A percentile compares a stretch with the other conserved stretches of the same genome.
Conservation (phyloP, 2,329 filamentous ascomycete genomes). For the Chaetomiaceae sp. region DNA sequence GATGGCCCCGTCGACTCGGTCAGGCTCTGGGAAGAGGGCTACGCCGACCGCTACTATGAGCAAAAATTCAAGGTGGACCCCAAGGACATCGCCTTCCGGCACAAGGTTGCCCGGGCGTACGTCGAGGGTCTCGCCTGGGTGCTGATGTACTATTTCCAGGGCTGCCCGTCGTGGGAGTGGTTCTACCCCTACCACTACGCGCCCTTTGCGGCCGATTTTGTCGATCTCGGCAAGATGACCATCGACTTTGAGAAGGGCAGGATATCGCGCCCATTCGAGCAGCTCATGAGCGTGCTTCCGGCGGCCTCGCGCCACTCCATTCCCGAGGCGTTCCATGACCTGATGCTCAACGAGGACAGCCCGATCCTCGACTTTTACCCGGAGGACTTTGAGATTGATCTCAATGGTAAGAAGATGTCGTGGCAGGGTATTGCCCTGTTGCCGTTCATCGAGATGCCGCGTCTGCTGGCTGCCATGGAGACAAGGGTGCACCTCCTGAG, state of each 20-base stretch:
- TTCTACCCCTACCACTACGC: slow-evolving; percentile 99
- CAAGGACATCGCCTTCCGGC: slow-evolving; percentile 77
- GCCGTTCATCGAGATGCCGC: slow-evolving; percentile 92
- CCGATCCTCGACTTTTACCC: slow-evolving; percentile 98
- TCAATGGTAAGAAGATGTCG: slow-evolving; percentile 97
- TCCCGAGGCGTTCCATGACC: slow-evolving; percentile 77
- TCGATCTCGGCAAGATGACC: slow-evolving; percentile 71
- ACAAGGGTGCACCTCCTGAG: slow-evolving; percentile 77
- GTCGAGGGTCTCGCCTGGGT: slow-evolving; percentile 96
- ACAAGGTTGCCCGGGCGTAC: slow-evolving; percentile 84
- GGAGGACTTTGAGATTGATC: slow-evolving; percentile 83
- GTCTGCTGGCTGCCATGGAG: slow-evolving; percentile 75
- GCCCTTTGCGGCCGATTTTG: slow-evolving; percentile 93
- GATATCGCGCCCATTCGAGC: slow-evolving; percentile 89
- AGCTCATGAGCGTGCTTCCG: slow-evolving; percentile 95
- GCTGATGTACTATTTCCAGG: slow-evolving; percentile 93
- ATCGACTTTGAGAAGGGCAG: slow-evolving; percentile 78
- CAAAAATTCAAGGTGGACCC: slow-evolving; percentile 88
- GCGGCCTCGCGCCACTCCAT: slow-evolving; percentile 90
- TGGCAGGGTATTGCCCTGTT: slow-evolving; percentile 95
- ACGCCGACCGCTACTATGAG: slow-evolving; percentile 92
- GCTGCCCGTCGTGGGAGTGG: slow-evolving; percentile 98
- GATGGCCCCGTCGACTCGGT: slow-evolving; percentile 74
- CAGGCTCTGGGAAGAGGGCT: slow-evolving; percentile 90
- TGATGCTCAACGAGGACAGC: slow-evolving; percentile 85